These are phyloP conservation scores for Mucor lusitanicus DNA, from an alignment of 371 early-diverging fungal genomes.

Conservation along the genomic window DNA sequence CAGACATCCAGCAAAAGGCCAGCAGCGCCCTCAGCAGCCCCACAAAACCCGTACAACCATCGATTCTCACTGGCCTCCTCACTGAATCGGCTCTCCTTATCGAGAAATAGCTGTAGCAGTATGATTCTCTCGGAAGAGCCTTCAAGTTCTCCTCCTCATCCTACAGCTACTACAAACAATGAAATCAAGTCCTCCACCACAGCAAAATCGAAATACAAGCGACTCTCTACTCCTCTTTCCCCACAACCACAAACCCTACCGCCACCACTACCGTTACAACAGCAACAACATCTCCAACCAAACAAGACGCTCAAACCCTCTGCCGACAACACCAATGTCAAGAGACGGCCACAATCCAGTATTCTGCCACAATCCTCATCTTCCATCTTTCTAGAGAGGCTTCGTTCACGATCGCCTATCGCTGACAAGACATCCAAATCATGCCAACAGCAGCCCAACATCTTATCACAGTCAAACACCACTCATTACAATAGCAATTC, in stretches of 20 bases:
- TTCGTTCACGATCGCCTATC: not conserved
- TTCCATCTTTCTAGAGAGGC: slow-evolving; percentile 18
- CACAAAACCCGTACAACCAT: not conserved
- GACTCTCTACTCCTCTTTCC: not conserved
- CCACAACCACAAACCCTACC: not conserved
- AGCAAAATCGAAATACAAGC: not conserved
- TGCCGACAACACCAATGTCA: not conserved
- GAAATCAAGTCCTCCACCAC: not conserved
- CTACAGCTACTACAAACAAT: not conserved
- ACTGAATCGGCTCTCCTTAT: slow-evolving; percentile 17
- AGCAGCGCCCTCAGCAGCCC: not conserved
- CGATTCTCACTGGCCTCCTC: slow-evolving; percentile 15
- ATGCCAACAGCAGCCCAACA: not conserved
- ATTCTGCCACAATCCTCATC: slow-evolving; percentile 12
- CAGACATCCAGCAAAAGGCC: not conserved
- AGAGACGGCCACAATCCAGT: slow-evolving; percentile 9
- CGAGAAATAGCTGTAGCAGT: not conserved
- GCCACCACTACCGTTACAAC: not conserved
- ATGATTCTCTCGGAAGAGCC: not conserved
- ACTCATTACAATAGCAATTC: not conserved
- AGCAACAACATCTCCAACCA: not conserved
- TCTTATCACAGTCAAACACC: not conserved
- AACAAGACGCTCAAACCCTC: not conserved
- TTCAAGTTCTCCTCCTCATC: not conserved
- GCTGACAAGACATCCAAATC: not conserved